phyloP scores from a whole-genome alignment of 495 filamentous ascomycete genomes.

The Cudoniella acicularis region DNA sequence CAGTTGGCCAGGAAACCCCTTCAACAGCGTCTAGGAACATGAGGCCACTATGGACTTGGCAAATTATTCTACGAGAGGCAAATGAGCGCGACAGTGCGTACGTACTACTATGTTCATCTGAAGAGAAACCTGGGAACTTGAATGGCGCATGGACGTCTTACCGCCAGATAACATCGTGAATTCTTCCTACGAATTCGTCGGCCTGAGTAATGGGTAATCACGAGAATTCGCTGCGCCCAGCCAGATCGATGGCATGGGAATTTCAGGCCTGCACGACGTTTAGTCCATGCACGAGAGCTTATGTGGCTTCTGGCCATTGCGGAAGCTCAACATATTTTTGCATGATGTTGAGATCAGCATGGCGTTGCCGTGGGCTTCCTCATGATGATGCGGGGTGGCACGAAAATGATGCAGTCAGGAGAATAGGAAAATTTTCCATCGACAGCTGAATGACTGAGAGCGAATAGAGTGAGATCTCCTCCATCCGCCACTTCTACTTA shows the following conservation, averaged over 20 bases:
- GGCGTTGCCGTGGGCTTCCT: not conserved
- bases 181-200: too few relatives aligned
- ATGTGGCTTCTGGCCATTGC: not conserved
- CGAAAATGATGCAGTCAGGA: not conserved
- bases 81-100: not conserved
- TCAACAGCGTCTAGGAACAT: not conserved
- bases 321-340: not conserved
- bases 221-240: not conserved
- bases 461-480: not conserved
- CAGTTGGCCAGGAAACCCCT: not conserved
- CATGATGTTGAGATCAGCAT: not conserved
- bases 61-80: not conserved
- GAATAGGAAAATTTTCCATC: not conserved
- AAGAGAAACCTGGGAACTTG: not conserved
- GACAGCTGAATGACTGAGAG: not conserved
- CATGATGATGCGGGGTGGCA: not conserved
- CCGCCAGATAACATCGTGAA: too few relatives aligned
- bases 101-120: not conserved
- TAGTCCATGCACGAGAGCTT: not conserved
- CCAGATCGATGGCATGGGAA: not conserved
- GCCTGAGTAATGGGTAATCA: too few relatives aligned
- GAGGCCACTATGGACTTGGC: not conserved
- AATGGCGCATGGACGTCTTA: too few relatives aligned
- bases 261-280: not conserved
- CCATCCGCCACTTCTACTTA: not conserved